Percentiles rank a stretch among this genome's conserved stretches.
phyloP scores from a whole-genome alignment of 495 filamentous ascomycete species.

The Penicillium riverlandense region DNA sequence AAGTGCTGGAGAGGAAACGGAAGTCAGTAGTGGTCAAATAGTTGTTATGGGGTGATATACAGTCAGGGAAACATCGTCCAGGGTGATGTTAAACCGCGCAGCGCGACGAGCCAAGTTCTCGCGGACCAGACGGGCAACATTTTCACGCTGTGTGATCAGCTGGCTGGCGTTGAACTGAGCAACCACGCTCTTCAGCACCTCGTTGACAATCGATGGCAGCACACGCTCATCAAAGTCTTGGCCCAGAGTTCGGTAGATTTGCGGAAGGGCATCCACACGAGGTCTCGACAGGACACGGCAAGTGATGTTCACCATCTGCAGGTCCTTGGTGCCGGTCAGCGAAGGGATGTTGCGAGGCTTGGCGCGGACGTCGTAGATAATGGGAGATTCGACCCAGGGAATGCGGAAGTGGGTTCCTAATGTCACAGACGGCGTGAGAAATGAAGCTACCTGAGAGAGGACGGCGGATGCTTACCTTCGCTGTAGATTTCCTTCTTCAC shows the following conservation, averaged over 20 bases:
- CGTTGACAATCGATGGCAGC: conserved; percentile 95
- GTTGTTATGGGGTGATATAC: conserved; percentile 41
- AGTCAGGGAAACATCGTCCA: conserved; percentile 96
- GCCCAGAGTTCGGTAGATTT: conserved; percentile 94
- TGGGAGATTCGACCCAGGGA: conserved; percentile 94
- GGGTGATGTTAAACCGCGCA: conserved; percentile 90
- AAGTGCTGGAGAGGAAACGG: conserved; percentile 59
- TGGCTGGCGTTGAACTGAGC: conserved; percentile 99
- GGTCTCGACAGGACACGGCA: conserved; percentile 97
- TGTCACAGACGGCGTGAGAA: neutral
- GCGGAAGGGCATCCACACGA: conserved; percentile 77
- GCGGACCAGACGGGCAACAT: conserved; percentile 80
- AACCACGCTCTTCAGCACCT: conserved; percentile 97
- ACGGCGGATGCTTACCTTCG: conserved; percentile 62
- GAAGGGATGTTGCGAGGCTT: conserved; percentile 96
- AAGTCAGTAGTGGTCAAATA: conserved; percentile 8
- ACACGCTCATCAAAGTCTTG: conserved; percentile 96
- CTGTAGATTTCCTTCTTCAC: conserved; percentile 93
- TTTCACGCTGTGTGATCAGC: conserved; percentile 97
- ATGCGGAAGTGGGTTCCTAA: conserved; percentile 87
- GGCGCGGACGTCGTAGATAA: conserved; percentile 95
- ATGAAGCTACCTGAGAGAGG: too few species aligned
- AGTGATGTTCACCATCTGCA: conserved; percentile 99
- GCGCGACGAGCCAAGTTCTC: conserved; percentile 89
- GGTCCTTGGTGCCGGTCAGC: conserved; percentile 95